Evolutionary conservation across 441 rosid genomes (phyloP).

Genomic region (Metrosideros polymorpha): DNA sequence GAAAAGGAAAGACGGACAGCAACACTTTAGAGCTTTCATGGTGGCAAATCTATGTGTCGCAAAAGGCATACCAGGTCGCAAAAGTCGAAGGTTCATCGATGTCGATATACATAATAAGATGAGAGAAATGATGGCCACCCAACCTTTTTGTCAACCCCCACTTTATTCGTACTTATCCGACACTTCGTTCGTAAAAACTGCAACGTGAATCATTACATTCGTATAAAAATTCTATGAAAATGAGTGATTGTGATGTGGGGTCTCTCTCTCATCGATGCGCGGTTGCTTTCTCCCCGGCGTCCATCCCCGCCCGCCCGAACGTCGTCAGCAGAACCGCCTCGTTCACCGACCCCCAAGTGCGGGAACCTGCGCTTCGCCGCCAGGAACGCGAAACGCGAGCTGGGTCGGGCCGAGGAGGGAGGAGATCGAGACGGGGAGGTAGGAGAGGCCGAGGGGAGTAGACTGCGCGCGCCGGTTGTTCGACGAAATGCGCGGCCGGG

Average conservation of each 20-base stretch:
- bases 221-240: neutral
- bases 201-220: neutral
- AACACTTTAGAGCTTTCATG: neutral
- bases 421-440: no score
- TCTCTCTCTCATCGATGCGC: neutral
- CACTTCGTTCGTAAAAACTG: neutral
- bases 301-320: no score
- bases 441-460: neutral
- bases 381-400: accelerated
- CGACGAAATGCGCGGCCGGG: no score
- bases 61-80: neutral
- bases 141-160: neutral
- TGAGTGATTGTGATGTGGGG: neutral
- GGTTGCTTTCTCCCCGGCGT: no score
- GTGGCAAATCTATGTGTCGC: neutral
- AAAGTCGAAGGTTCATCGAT: neutral
- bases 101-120: neutral
- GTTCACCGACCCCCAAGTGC: no score
- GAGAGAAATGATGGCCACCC: neutral
- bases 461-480: no score
- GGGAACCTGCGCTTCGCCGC: neutral
- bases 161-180: neutral
- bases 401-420: neutral
- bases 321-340: no score
- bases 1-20: neutral